Evolutionary conservation across 2,329 filamentous ascomycete genomes (phyloP), one percentile per base, ranked within the genome.

Genomic region (Cladophialophora bantiana): DNA sequence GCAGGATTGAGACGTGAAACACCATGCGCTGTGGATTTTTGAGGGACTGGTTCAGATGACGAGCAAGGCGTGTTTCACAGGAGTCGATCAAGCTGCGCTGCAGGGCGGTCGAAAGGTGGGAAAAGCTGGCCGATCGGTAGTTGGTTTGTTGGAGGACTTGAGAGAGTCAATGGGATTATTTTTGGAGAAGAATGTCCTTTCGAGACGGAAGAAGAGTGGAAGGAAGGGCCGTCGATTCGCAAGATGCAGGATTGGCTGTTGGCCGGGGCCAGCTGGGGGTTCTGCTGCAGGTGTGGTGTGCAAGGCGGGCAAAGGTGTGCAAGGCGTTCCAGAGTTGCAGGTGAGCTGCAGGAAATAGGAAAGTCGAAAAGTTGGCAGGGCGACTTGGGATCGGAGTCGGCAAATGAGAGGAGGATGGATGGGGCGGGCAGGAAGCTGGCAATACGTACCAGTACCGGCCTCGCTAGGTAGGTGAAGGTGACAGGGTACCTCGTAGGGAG

Each of bases 351-450:
- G 55, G 50, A 64, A 57, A 20, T n/a, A 55, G 45, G 45, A 26
- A 26, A 26, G 26, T 26, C 26, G 26, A 52, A 65, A 68, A 69
- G 67, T 69, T 69, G 67, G 67, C 67, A 69, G 67, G 67, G 67
- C 31, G 64, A 69, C 64, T 66, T 64, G 64, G 58, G 32, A 35
- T 62, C 53, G 36, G 48, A 20, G 34, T 54, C 50, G 62, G 57
- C 60, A 62, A 48, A 45, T 62, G 36, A 26, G 26, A 26, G 26
- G 26, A 31, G 31, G 45, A 50, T 26, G n/a, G 42, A 26, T 58
- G 58, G 58, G 34, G 32, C 58, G 26, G 3, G 26, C 26, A 26
- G 26, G 26, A 26, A 26, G 26, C 26, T 26, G 26, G 26, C 26
- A 26, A 26, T 26, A 26, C 26, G 2, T 26, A 26, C 26, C 26